These are phyloP conservation scores for Podospora appendiculata DNA, from an alignment of 495 filamentous ascomycete genomes.

Conservation along the genomic window DNA sequence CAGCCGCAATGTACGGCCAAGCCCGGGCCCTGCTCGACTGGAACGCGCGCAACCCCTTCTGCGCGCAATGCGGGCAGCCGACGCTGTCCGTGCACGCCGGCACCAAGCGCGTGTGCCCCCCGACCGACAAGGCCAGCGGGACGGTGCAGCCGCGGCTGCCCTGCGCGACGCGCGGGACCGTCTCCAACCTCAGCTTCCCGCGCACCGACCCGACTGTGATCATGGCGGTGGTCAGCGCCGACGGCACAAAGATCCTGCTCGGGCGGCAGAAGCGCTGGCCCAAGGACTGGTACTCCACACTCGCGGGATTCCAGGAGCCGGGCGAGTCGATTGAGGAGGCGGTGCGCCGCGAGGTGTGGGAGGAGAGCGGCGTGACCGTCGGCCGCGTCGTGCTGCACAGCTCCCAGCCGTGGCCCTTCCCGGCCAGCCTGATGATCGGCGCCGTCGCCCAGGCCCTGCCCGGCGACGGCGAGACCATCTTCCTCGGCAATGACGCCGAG, in stretches of 20 bases:
- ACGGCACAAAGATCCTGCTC: conserved; percentile 69
- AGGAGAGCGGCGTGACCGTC: conserved; percentile 79
- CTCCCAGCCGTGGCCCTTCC: conserved; percentile 67
- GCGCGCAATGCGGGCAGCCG: conserved; percentile 74
- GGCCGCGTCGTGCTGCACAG: conserved; percentile 87
- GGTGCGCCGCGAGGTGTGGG: conserved; percentile 91
- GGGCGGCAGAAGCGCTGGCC: conserved; percentile 83
- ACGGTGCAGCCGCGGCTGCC: conserved; percentile 46
- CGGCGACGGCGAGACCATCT: conserved; percentile 68
- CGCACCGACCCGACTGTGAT: conserved; percentile 95
- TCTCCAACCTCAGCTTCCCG: conserved; percentile 84
- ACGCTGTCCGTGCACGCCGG: conserved; percentile 85
- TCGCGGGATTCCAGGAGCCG: conserved; percentile 93
- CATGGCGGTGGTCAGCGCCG: conserved; percentile 75
- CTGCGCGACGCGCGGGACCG: conserved; percentile 67
- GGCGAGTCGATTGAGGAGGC: conserved; percentile 93
- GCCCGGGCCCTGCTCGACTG: conserved; percentile 86
- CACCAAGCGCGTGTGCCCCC: conserved; percentile 84
- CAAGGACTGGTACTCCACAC: conserved; percentile 74
- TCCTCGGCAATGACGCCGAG: conserved; percentile 82
- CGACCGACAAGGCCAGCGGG: conserved; percentile 53
- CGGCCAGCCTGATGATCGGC: conserved; percentile 89
- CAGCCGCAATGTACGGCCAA: conserved; percentile 87
- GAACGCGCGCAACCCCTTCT: conserved; percentile 91
- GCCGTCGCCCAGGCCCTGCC: conserved; percentile 79